Base-by-base conservation (phyloP, 108 stramenopile genomes). In the Conticribra weissflogii region DNA sequence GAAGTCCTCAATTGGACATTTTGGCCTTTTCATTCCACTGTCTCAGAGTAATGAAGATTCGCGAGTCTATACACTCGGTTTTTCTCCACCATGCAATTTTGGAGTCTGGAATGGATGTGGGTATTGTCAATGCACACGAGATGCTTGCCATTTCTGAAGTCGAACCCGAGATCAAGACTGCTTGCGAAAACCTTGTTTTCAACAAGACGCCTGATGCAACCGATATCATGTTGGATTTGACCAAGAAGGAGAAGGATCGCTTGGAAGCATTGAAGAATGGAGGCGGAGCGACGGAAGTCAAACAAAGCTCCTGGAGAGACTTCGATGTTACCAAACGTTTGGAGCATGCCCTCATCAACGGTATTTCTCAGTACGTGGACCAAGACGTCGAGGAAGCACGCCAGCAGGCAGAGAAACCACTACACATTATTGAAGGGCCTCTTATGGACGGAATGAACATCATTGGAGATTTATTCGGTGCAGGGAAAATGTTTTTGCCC, bases 401-500 rank as follows among this genome's bases (percentile, higher is more conserved):
- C 3, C 74, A 75, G 30, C 22, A 66, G 32, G 83, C 62, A 15
- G 71, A 66, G 46, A 86, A 79, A 57, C 97, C 99, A 52, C 85
- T 99, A 59, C 88, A 97, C 19, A 98, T 99, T 22, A 99, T 99
- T 77, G 99, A 99, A 78, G 99, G 99, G 14, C 99, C 99, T 16
- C 80, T 99, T 15, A 99, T 99, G 99, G 93, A 96, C 67, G 99
- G 99, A 48, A 99, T 99, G 99, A 98, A 98, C 74, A 84, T 98
- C 4, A 97, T 99, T 31, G 99, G 99, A 9, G 99, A 99, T 78
- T 80, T 99, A 34, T 99, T 99, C 70, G 99, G 99, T 27, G 76
- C 97, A 33, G 99, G 99, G 51, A 99, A 99, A 78, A 99, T 99
- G 99, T 99, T 99, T 68, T 81, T 99, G 63, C 99, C 99, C 29